phyloP scores from a whole-genome alignment of 1,139 yeast genomes.

The Kodamaea fungicola region DNA sequence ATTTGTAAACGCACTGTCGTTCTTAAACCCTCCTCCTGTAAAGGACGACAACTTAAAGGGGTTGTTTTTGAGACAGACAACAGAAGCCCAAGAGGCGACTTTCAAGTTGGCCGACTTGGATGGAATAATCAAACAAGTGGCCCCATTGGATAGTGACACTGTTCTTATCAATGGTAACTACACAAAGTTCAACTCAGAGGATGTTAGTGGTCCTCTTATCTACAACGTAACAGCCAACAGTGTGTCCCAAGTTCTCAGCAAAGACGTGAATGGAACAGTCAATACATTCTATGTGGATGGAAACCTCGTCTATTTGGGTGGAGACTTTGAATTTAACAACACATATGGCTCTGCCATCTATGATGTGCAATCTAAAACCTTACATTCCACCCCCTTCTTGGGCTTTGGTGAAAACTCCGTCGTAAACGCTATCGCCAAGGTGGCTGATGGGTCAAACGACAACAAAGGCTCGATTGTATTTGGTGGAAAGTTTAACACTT shows the following conservation, averaged over 20 bases:
- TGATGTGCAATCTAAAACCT: slow-evolving; percentile 41
- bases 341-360: slow-evolving; percentile 68
- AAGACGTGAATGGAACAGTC: slow-evolving; percentile 48
- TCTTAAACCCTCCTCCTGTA: slow-evolving; percentile 17
- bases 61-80: slow-evolving; percentile 30
- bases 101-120: slow-evolving; percentile 28
- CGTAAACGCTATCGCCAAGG: slow-evolving; percentile 62
- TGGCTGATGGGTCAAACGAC: slow-evolving; percentile 23
- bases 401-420: slow-evolving; percentile 68
- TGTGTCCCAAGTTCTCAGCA: slow-evolving; percentile 34
- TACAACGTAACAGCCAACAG: slow-evolving; percentile 47
- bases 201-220: slow-evolving; percentile 50
- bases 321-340: slow-evolving; percentile 56
- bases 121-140: slow-evolving; percentile 31
- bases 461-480: slow-evolving; percentile 54
- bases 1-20: slow-evolving; percentile 46
- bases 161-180: slow-evolving; percentile 47
- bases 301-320: slow-evolving; percentile 72
- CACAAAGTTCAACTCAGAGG: slow-evolving; percentile 30
- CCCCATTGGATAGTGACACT: slow-evolving; percentile 23
- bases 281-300: slow-evolving; percentile 46
- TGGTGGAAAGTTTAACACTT: slow-evolving; percentile 70
- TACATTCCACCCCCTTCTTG: slow-evolving; percentile 59
- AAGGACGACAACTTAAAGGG: slow-evolving; percentile 8
- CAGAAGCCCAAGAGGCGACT: slow-evolving; percentile 22